phyloP scores from a whole-genome alignment of 148 eudicot species.

The Polygonum aviculare region DNA sequence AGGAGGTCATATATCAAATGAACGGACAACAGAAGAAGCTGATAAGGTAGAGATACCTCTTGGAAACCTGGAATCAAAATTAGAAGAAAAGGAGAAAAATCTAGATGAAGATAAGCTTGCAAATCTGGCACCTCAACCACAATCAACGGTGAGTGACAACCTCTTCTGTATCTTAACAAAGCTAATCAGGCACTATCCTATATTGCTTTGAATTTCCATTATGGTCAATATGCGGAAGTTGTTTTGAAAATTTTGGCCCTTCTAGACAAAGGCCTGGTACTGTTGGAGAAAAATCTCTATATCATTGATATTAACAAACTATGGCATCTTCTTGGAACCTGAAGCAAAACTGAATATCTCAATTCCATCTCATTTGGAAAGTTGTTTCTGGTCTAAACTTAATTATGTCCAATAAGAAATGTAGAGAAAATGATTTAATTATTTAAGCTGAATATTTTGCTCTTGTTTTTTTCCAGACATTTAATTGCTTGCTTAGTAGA shows the following conservation, averaged over 20 bases:
- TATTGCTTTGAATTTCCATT: neutral
- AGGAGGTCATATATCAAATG: slow-evolving; percentile 16
- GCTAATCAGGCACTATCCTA: neutral
- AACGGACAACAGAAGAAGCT: slow-evolving; percentile 19
- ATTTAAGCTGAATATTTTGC: neutral
- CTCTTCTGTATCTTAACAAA: neutral
- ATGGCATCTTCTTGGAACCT: neutral
- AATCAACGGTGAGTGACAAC: slow-evolving; percentile 39
- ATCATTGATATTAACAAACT: neutral
- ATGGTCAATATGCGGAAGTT: neutral
- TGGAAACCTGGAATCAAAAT: slow-evolving; percentile 23
- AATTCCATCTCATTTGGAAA: neutral
- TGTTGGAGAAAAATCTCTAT: neutral
- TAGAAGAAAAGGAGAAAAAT: slow-evolving; percentile 23
- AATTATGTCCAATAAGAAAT: neutral
- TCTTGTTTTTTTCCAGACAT: neutral
- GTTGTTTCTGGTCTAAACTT: neutral
- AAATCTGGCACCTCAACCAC: slow-evolving; percentile 34
- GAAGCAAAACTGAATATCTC: neutral
- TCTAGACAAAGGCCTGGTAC: neutral
- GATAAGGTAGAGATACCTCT: slow-evolving; percentile 21
- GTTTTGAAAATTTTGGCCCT: neutral
- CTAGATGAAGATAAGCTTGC: slow-evolving; percentile 22
- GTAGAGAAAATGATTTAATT: neutral
- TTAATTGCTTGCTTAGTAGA: neutral